A percentile compares a stretch with the other conserved stretches of the same genome.
These are phyloP conservation scores for Fusarium sp. DNA, from an alignment of 2,329 filamentous ascomycete genomes.

Conservation along the genomic window DNA sequence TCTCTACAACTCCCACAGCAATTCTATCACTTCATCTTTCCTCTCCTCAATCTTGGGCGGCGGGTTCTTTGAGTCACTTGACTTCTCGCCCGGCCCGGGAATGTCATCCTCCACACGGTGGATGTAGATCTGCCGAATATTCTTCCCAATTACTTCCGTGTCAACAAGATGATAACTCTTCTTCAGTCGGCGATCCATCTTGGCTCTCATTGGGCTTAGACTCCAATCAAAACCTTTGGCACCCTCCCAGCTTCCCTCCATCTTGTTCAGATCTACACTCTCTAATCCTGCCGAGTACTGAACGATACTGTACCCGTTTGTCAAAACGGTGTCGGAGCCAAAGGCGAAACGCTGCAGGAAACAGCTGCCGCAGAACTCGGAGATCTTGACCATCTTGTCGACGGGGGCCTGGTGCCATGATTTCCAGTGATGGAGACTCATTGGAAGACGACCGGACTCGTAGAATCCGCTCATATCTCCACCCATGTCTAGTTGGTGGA, in stretches of 20 bases:
- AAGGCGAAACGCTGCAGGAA: constrained; percentile 68
- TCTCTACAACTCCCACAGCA: constrained; percentile 57
- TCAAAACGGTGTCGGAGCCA: constrained; percentile 60
- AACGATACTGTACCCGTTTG: constrained; percentile 69
- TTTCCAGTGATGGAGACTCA: constrained; percentile 73
- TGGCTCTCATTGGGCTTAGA: constrained; percentile 62
- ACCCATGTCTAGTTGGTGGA: constrained; percentile 68
- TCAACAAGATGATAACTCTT: constrained; percentile 63
- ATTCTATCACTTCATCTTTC: constrained; percentile 60
- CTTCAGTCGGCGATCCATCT: constrained; percentile 56
- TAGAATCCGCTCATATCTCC: constrained; percentile 69
- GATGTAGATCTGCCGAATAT: constrained; percentile 67
- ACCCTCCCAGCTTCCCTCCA: constrained; percentile 67
- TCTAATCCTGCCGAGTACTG: constrained; percentile 58
- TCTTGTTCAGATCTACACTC: constrained; percentile 56
- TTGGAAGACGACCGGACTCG: constrained; percentile 64
- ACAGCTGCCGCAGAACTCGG: constrained; percentile 67
- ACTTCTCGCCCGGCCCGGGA: constrained; percentile 52
- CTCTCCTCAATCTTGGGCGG: constrained; percentile 34
- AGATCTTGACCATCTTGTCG: constrained; percentile 61
- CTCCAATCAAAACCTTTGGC: constrained; percentile 63
- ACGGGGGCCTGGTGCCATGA: constrained; percentile 67
- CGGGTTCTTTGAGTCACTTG: constrained; percentile 6
- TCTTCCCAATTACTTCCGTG: constrained; percentile 55
- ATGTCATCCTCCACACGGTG: constrained; percentile 54